phyloP scores from a whole-genome alignment of 139 green algal species.

The Chlamydomonas asymmetrica region DNA sequence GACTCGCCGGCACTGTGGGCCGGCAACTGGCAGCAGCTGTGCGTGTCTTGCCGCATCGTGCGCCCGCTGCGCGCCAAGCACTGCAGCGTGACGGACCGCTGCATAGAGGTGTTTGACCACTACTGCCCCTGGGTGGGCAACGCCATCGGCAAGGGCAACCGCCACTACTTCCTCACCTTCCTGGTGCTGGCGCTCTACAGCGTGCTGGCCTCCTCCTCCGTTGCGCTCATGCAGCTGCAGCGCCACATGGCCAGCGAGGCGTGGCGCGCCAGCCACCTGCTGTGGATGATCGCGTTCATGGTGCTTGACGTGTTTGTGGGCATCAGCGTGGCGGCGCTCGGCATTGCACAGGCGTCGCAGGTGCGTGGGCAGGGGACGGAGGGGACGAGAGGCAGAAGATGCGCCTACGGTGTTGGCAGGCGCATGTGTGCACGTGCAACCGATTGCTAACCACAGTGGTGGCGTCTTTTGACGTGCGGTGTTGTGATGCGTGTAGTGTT shows the following conservation, averaged over 20 bases:
- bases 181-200: slow-evolving; percentile 83
- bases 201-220: slow-evolving; percentile 49
- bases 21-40: slow-evolving; percentile 89
- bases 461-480: too few relatives aligned
- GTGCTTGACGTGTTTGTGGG: slow-evolving; percentile 79
- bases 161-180: slow-evolving; percentile 81
- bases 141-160: slow-evolving; percentile 86
- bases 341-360: slow-evolving; percentile 72
- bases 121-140: slow-evolving; percentile 97
- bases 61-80: slow-evolving; percentile 92
- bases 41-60: slow-evolving; percentile 91
- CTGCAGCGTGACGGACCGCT: slow-evolving; percentile 83
- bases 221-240: slow-evolving; percentile 57
- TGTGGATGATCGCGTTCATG: slow-evolving; percentile 76
- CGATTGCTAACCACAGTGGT: too few relatives aligned
- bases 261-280: slow-evolving; percentile 9
- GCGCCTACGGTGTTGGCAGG: neutral
- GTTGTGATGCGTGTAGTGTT: too few relatives aligned
- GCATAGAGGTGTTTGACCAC: slow-evolving; percentile 95
- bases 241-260: slow-evolving; percentile 6
- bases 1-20: slow-evolving; percentile 85
- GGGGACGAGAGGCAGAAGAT: too few relatives aligned
- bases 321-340: slow-evolving; percentile 80
- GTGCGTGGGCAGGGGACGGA: too few relatives aligned
- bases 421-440: slow-evolving; percentile 29